Evolutionary conservation across 306 rosid genomes (phyloP), one percentile per base, ranked within the genome.

Genomic region (Amphicarpaea edgeworthii): DNA sequence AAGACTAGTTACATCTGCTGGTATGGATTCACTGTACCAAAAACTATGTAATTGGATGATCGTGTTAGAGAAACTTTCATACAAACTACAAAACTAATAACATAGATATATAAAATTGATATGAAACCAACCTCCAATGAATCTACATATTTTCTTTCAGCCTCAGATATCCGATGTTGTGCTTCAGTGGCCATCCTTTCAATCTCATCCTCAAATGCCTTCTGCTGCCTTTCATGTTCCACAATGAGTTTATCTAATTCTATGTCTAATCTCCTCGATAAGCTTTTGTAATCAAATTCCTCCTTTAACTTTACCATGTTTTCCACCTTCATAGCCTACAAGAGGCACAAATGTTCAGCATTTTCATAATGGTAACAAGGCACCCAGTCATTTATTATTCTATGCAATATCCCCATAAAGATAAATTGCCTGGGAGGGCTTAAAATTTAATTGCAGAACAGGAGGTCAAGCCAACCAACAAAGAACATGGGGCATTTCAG

Each of bases 301-400:
- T 96, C 99, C 90, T 91, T 96, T 64, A 96, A 69, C 80, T 92
- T 96, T 81, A 96, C 74, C 99, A 96, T 92, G 83, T 96, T 93
- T 81, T 96, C 99, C 85, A 96, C 97, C 90, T 96, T 92, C 99
- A 96, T 96, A 81, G 99, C 98, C 99, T 96, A 77, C 61, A 81
- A 78, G 54, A 51, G 57, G 71, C 34, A 78, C 50, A 76, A 12
- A 20, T 34, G 23, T 19, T 81, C 71, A 85, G 86, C 74, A 81
- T 70, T 72, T 75, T 77, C 70, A 61, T 70, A 78, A 45, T 32
- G 28, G 26, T 51, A 49, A 55, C 20, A 71, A 38, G 45, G 75
- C 43, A 75, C 40, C 58, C 59, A 50, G 50, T 42, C 79, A 63
- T 30, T 53, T 43, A 51, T 65, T 77, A 68, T 60, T 61, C 51